Evolutionary conservation across 2,329 filamentous ascomycete species (phyloP).

Genomic region (Microdochium nivale): DNA sequence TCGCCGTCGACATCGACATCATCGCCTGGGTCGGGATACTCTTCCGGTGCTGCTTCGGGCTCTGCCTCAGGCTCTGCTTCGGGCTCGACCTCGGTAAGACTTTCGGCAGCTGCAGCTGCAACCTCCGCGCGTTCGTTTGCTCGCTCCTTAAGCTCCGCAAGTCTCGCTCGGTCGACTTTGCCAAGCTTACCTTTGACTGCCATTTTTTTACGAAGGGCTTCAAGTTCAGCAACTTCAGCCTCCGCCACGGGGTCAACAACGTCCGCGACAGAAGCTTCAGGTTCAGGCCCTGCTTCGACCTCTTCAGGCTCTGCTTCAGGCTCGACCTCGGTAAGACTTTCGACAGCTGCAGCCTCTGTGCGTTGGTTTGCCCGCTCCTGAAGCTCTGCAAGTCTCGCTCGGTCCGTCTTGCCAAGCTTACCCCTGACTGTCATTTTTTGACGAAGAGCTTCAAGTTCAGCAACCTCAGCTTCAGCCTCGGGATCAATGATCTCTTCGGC

Average conservation of each 20-base stretch:
- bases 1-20: neutral
- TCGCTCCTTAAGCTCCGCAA: conserved; percentile 25
- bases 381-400: conserved; percentile 32
- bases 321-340: conserved; percentile 6
- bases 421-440: conserved; percentile 41
- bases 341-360: conserved; percentile 21
- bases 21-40: neutral
- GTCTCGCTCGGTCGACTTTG: conserved; percentile 37
- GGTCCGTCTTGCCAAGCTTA: conserved; percentile 34
- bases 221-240: conserved; percentile 27
- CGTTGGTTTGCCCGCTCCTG: conserved; percentile 23
- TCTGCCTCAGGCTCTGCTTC: conserved; percentile 10
- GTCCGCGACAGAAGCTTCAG: conserved; percentile 7
- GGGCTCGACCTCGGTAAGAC: conserved; percentile 9
- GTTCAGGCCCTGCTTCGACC: conserved; percentile 4
- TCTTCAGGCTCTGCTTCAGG: conserved; percentile 11
- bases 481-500: conserved; percentile 10
- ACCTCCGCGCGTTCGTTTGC: conserved; percentile 28
- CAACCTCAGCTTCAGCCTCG: neutral
- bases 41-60: conserved; percentile 4
- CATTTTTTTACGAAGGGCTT: conserved; percentile 36
- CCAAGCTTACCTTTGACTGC: conserved; percentile 35
- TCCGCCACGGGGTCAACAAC: neutral
- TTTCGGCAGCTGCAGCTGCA: conserved; percentile 18
- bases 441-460: conserved; percentile 30